Percentiles rank a stretch among this genome's conserved stretches.
Evolutionary conservation across 176 grass and related monocot species (phyloP).

Genomic region (Lolium rigidum): DNA sequence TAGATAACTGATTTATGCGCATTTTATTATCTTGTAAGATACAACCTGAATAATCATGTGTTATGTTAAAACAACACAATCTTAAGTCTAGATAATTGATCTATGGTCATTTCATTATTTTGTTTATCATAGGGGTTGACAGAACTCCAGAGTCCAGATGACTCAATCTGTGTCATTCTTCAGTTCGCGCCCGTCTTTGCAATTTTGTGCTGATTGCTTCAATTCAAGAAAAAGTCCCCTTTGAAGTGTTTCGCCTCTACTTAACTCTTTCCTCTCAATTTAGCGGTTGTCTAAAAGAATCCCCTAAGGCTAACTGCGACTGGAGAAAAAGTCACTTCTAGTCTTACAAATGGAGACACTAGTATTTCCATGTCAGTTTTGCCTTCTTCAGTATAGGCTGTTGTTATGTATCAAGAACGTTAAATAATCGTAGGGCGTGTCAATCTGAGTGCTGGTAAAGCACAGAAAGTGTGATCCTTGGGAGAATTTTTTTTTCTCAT

Average conservation of each 20-base stretch:
- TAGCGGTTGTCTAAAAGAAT: background rate
- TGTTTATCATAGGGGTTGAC: background rate
- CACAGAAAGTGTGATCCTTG: too few species aligned
- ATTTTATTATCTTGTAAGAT: background rate
- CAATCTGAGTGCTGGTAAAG: too few species aligned
- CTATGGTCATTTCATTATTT: background rate
- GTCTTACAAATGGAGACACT: background rate
- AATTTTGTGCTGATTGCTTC: background rate
- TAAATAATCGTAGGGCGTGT: background rate
- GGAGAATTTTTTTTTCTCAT: too few species aligned
- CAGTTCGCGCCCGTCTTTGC: background rate
- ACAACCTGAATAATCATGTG: too few species aligned
- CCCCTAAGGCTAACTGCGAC: background rate
- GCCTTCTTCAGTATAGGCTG: background rate
- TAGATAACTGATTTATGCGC: background rate
- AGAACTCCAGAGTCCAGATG: background rate
- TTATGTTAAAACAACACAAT: too few species aligned
- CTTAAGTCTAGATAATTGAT: too few species aligned
- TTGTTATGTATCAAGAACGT: background rate
- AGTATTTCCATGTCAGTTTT: background rate
- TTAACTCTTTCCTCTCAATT: background rate
- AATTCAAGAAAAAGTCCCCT: background rate
- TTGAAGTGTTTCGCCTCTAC: background rate
- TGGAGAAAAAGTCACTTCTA: background rate
- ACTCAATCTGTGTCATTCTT: background rate